Evolutionary conservation across 2,329 filamentous ascomycete genomes (phyloP).

Genomic region (Phialophora chinensis): DNA sequence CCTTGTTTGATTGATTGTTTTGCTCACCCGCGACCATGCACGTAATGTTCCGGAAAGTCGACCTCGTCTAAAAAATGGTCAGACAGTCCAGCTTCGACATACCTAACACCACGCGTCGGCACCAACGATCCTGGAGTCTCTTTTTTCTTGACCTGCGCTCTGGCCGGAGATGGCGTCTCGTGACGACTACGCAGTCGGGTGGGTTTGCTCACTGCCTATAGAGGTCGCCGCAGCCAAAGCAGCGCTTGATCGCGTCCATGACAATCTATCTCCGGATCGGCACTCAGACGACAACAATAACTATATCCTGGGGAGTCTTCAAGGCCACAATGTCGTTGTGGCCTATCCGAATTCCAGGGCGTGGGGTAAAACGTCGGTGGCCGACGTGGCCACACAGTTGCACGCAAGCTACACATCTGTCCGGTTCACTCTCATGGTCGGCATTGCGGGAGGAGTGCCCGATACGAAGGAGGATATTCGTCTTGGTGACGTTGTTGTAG

Average conservation of each 20-base stretch:
- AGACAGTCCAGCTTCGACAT: no score
- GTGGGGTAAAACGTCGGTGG: conserved; percentile 33
- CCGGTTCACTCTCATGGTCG: conserved; percentile 36
- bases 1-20: no score
- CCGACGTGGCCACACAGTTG: conserved; percentile 35
- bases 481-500: conserved; percentile 27
- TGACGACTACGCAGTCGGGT: conserved; percentile 41
- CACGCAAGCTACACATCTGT: conserved; percentile 24
- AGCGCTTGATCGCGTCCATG: conserved; percentile 39
- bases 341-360: conserved; percentile 30
- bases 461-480: conserved; percentile 26
- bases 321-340: conserved; percentile 37
- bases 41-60: no score
- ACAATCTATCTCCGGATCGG: conserved; percentile 16
- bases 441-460: conserved; percentile 38
- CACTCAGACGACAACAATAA: conserved; percentile 17
- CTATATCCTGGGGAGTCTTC: conserved; percentile 37
- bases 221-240: conserved; percentile 42
- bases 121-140: no score
- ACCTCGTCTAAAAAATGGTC: no score
- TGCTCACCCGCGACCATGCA: no score
- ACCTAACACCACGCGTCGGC: no score
- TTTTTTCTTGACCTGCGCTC: no score
- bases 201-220: conserved; percentile 41
- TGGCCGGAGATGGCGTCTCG: no score